Evolutionary conservation across 805 yeast genomes (phyloP), one percentile per base, ranked within the genome.

Genomic region (Yarrowia yakushimensis): DNA sequence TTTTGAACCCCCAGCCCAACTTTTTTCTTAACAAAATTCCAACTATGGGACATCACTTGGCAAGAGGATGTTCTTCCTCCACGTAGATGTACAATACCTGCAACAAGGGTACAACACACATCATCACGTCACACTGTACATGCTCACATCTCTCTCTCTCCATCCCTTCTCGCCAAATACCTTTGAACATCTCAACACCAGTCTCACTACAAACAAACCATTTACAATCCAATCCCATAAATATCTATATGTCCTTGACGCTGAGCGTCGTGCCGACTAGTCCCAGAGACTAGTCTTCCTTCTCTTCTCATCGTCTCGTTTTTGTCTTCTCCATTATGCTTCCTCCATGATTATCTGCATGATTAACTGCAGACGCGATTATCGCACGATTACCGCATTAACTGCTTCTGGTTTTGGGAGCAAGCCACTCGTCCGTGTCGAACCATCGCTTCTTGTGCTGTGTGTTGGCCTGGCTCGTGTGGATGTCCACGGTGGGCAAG

Each of bases 401-500:
- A 48, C 41, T 48, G 39, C 41, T 48, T 33, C 30, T 5, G 41
- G 59, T 52, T 25, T 52, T 52, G 33, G 59, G 59, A 23, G 59
- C 59, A 8, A 52, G 42, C 59, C 59, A 52, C 20, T 52, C 59
- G 43, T 52, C 59, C 25, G 43, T 36, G 33, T 52, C 59, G 25
- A 34, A 52, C 59, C 59, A 52, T 13, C 59, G 59, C 37, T 52
- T 52, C 59, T 52, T 52, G 33, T 52, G 59, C 42, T 34, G 43
- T 30, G 59, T 52, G 43, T 52, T 52, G 33, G 59, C 59, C 43
- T 52, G 59, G 23, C 17, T 28, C 25, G 57, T 34, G 9, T 36
- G 30, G 43, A 36, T 43, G 15, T 34, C 43, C 43, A 52, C 59
- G 17, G 59, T 52, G 23, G 42, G 42, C 59, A 52, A 23, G 25